Conservation (phyloP, 805 yeast species). For the Candida dajiaensis region DNA sequence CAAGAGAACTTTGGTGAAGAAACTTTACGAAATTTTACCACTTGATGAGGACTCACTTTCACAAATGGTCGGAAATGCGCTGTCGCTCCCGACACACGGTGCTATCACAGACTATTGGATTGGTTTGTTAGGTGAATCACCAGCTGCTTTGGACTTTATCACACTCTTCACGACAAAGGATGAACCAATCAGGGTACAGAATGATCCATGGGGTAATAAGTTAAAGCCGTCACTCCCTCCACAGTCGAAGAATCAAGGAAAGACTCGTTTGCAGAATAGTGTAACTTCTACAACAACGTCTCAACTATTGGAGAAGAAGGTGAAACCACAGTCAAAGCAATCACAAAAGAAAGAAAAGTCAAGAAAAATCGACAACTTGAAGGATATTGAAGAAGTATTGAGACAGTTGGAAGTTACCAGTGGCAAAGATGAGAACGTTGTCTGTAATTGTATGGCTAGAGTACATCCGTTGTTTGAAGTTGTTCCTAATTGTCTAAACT, state of each 20-base stretch:
- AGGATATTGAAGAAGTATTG: conserved; percentile 62
- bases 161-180: conserved; percentile 31
- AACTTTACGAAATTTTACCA: conserved; percentile 38
- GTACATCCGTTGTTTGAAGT: conserved; percentile 83
- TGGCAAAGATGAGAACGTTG: conserved; percentile 21
- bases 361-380: conserved; percentile 47
- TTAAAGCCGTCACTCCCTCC: conserved; percentile 2
- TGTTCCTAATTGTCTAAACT: conserved; percentile 89
- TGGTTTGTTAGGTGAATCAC: conserved; percentile 52
- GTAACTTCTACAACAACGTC: conserved; percentile 38
- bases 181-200: not conserved
- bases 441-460: conserved; percentile 81
- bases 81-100: conserved; percentile 38
- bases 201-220: conserved; percentile 13
- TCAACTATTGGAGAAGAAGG: conserved; percentile 39
- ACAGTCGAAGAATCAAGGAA: conserved; percentile 1
- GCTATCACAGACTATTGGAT: conserved; percentile 47
- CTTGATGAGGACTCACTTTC: conserved; percentile 49
- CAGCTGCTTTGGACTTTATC: conserved; percentile 43
- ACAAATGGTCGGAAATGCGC: conserved; percentile 51
- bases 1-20: conserved; percentile 6
- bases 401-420: conserved; percentile 41
- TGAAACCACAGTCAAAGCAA: conserved; percentile 23
- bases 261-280: conserved; percentile 11
- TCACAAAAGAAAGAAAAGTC: conserved; percentile 31